Base-by-base conservation (phyloP, 2,329 filamentous ascomycete genomes). In the Aspergillus bombycis region DNA sequence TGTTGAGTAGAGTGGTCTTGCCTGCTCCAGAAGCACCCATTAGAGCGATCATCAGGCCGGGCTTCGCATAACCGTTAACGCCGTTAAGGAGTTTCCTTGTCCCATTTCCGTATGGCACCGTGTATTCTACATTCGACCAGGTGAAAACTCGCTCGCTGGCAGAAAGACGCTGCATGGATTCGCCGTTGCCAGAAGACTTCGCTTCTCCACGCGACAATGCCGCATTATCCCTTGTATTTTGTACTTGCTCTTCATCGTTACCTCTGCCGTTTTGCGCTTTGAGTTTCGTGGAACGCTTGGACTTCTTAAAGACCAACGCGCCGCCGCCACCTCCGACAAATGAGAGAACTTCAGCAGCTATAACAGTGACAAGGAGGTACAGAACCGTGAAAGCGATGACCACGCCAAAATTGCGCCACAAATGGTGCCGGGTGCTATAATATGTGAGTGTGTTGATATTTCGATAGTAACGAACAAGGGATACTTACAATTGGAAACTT, bases 1-100 rank as follows among this genome's bases (percentile, higher is more conserved):
- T 92, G 75, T 95, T 93, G 21, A 96, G 82, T 0, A 96, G 80
- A 0, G 92, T 95, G 0, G 91, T 94, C 79, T 96, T 96, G 14
- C 92, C 93, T 10, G 93, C 92, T 50, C 91, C 91, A 4, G 88
- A 92, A 1, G 90, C 91, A 60, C 93, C 93, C 83, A 95, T 92
- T 1, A 96, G 81, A 0, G 92, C 92, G 50, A 92, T 88, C 85
- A 96, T 89, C 21, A 90, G 79, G 21, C 92, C 92, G 1, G 92
- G 92, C 71, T 93, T 93, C 1, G 88, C 91, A 68, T 91, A 94
- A 1, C 92, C 92, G 62, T 84, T 89, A 63, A 95, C 86, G 6
- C 88, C 83, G 71, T 91, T 89, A 55, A 92, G 80, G 1, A 92
- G 81, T 73, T 87, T 85, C 43, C 86, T 83, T 58, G 87, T 80